phyloP scores from a whole-genome alignment of 2,329 filamentous ascomycete species.

The Aspergillus awamori region DNA sequence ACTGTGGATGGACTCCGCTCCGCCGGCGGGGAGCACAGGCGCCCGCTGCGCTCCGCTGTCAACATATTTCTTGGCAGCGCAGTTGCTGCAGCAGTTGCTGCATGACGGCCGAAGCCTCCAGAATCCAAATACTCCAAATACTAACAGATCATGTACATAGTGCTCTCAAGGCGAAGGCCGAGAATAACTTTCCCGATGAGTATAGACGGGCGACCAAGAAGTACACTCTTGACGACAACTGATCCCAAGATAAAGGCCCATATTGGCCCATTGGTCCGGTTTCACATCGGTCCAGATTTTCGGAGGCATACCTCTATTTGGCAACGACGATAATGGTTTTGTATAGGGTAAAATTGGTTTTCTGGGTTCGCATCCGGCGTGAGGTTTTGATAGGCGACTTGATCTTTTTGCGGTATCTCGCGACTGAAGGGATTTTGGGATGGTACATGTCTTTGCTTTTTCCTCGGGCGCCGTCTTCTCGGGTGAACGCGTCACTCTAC shows the following conservation, averaged over 20 bases:
- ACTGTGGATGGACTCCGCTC: constrained; percentile 37
- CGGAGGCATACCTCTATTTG: constrained; percentile 17
- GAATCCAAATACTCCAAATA: constrained; percentile 23
- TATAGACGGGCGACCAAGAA: constrained; percentile 48
- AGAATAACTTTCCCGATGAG: constrained; percentile 47
- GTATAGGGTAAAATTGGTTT: background rate
- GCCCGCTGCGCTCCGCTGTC: constrained; percentile 38
- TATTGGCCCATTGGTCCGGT: constrained; percentile 16
- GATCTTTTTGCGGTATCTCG: background rate
- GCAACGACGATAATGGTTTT: background rate
- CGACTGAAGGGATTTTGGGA: constrained; percentile 7
- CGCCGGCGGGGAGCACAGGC: constrained; percentile 32
- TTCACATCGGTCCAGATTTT: constrained; percentile 18
- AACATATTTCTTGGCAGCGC: constrained; percentile 36
- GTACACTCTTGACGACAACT: constrained; percentile 43
- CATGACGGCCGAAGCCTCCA: background rate
- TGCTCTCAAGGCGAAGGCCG: constrained; percentile 45
- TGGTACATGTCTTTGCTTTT: constrained; percentile 12
- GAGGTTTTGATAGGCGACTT: background rate
- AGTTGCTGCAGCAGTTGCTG: constrained; percentile 3
- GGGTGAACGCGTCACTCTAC: background rate
- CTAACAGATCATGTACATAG: constrained; percentile 32
- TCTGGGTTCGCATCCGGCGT: constrained; percentile 2
- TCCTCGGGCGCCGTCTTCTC: constrained; percentile 4
- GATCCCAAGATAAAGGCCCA: constrained; percentile 5